Evolutionary conservation across 1,284 basidiomycete genomes (phyloP).

Genomic region (Schizophyllum amplum): DNA sequence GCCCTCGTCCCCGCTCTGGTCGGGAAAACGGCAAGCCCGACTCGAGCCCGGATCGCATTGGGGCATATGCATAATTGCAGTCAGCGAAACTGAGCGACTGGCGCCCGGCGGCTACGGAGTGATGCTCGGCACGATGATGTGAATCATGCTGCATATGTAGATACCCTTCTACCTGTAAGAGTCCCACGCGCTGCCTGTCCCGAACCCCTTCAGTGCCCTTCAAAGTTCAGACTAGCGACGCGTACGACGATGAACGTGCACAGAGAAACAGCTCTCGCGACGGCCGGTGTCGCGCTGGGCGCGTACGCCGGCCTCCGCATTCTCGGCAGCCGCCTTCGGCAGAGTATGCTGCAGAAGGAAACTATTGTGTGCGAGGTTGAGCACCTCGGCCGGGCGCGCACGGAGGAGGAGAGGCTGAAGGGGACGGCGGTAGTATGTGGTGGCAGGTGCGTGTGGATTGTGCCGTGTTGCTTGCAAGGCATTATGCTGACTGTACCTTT

Average conservation of each 20-base stretch:
- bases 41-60: not conserved
- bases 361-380: not conserved
- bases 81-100: not conserved
- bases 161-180: not conserved
- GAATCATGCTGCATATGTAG: not conserved
- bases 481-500: not conserved
- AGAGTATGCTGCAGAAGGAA: not conserved
- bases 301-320: not conserved
- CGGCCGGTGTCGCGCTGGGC: not conserved
- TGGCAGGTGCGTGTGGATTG: not conserved
- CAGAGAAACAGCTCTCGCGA: not conserved
- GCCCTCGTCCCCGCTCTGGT: too few species aligned
- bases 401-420: constrained; percentile 5
- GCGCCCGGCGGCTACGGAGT: not conserved
- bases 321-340: not conserved
- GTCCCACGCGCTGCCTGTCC: not conserved
- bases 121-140: not conserved
- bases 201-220: not conserved
- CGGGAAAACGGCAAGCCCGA: not conserved
- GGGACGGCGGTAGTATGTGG: constrained; percentile 3
- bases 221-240: not conserved
- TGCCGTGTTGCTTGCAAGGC: not conserved
- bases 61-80: not conserved
- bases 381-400: not conserved
- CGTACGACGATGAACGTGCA: not conserved